phyloP scores from a whole-genome alignment of 129 eudicot species.

The Calendula officinalis region DNA sequence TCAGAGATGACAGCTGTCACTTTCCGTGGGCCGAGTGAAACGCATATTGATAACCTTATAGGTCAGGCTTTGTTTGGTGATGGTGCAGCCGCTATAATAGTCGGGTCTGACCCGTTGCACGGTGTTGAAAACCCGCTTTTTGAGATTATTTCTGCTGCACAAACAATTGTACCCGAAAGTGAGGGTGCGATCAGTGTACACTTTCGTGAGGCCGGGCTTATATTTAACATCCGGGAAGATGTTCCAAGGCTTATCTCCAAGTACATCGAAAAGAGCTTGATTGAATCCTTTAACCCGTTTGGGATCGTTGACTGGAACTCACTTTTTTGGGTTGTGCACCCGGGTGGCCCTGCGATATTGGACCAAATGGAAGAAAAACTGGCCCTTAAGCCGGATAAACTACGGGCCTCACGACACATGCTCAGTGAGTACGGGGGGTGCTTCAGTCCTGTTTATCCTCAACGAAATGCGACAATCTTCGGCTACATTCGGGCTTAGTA shows the following conservation, averaged over 20 bases:
- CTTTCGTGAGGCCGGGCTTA: constrained; percentile 13
- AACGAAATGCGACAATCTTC: constrained; percentile 42
- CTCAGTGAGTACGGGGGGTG: constrained; percentile 41
- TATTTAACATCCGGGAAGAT: background rate
- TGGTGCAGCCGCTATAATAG: constrained; percentile 22
- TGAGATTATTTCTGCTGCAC: constrained; percentile 6
- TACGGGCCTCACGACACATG: no score
- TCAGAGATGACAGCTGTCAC: constrained; percentile 14
- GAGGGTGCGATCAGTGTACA: constrained; percentile 7
- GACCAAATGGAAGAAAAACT: constrained; percentile 38
- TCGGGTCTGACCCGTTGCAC: constrained; percentile 16
- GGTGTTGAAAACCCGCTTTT: constrained; percentile 17
- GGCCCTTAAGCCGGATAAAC: constrained; percentile 25
- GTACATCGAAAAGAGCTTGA: constrained; percentile 30
- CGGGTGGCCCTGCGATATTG: constrained; percentile 44
- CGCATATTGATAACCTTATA: constrained; percentile 18
- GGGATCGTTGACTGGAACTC: constrained; percentile 48
- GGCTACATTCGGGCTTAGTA: background rate
- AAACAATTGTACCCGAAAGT: constrained; percentile 12
- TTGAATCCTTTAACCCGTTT: constrained; percentile 34
- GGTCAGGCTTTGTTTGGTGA: constrained; percentile 31
- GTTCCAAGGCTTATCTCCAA: constrained; percentile 35
- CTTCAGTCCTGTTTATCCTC: constrained; percentile 38
- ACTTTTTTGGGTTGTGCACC: constrained; percentile 44
- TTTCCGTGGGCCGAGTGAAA: constrained; percentile 18